Evolutionary conservation across 805 yeast species (phyloP).

Genomic region (Metschnikowia bowlesiae): DNA sequence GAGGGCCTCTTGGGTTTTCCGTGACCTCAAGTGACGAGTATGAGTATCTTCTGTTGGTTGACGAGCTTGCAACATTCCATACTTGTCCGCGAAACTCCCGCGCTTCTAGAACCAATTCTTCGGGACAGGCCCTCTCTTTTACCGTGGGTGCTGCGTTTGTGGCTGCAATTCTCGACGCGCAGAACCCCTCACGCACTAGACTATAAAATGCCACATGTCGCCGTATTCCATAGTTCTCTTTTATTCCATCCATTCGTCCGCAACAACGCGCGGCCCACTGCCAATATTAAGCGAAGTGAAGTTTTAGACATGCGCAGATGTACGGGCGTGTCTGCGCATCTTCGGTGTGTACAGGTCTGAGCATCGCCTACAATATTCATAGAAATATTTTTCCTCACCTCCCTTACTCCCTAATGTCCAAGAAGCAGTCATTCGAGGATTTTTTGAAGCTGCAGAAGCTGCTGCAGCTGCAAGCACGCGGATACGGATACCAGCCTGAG

Average conservation of each 20-base stretch:
- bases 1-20: too few relatives aligned
- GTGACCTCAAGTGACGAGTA: too few relatives aligned
- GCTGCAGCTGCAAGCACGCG: slow-evolving; percentile 29
- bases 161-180: slow-evolving; percentile 1
- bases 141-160: neutral
- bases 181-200: neutral
- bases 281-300: neutral
- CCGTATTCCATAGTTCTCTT: neutral
- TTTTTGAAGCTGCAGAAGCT: slow-evolving; percentile 43
- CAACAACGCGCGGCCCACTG: neutral
- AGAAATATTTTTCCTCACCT: slow-evolving; percentile 1
- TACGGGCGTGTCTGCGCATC: neutral
- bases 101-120: too few relatives aligned
- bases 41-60: too few relatives aligned
- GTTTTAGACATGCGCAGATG: neutral
- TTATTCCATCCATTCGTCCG: neutral
- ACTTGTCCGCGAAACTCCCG: too few relatives aligned
- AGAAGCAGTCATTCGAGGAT: slow-evolving; percentile 46
- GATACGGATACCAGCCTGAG: slow-evolving; percentile 17
- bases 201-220: neutral
- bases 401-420: slow-evolving; percentile 19
- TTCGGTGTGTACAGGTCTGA: slow-evolving; percentile 10
- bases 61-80: too few relatives aligned
- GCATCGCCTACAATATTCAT: slow-evolving; percentile 2
- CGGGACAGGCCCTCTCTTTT: neutral